Evolutionary conservation across 331 rosid genomes (phyloP), one percentile per base, ranked within the genome.

Genomic region (Prunus yedoensis): DNA sequence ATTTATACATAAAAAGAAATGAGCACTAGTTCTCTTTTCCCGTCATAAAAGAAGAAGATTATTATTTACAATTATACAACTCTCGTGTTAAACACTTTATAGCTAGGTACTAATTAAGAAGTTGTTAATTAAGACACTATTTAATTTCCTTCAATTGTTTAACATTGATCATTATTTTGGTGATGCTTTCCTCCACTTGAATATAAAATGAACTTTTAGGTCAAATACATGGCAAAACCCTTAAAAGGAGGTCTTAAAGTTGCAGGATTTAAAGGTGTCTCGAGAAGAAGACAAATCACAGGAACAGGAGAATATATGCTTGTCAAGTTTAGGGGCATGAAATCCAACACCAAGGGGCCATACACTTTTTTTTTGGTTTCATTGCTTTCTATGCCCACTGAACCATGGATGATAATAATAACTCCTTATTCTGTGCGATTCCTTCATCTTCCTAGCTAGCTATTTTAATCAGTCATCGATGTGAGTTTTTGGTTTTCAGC

Each of bases 201-300:
- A 47, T 35, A 79, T 76, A 68, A 43, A 71, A 68, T 75, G 50
- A 27, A 12, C 58, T 72, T 72, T 66, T 58, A 80, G 49, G 71
- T 81, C 73, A 78, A 76, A 66, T 75, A 68, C 83, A 11, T 71
- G 85, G 89, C 79, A 85, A 82, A 84, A 64, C 83, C 90, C 83
- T 78, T 63, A 80, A 89, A 87, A 85, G 85, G 81, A 61, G 86
- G 88, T 74, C 85, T 67, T 80, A 85, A 86, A 83, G 88, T 85
- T 77, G 82, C 64, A 78, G 86, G 85, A 78, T 77, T 80, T 77
- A 80, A 87, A 86, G 79, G 83, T 50, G 77, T 66, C 66, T 66
- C 70, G 73, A 82, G 86, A 83, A 91, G 88, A 87, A 80, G 91
- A 91, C 94, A 89, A 89, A 78, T 75, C 68, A 70, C 70, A 52